Evolutionary conservation across 2,329 filamentous ascomycete species (phyloP), one percentile per base, ranked within the genome.

Genomic region (Cladosporium sphaerospermum): DNA sequence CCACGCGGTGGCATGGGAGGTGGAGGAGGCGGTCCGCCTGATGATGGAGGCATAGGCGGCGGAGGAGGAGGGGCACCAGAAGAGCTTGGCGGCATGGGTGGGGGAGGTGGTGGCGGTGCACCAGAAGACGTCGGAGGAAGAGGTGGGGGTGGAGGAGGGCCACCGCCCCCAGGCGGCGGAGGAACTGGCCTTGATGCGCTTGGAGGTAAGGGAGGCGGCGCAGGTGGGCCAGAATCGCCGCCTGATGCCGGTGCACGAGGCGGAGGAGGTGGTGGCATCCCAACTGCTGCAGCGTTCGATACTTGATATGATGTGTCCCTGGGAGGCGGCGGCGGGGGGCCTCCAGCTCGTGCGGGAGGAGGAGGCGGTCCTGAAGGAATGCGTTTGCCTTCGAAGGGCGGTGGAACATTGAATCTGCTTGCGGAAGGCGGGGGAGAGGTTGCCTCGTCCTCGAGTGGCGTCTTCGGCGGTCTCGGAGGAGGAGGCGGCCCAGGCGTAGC

Each of bases 381-480:
- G 31, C 81, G 74, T 57, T 85, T 82, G 43, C 86, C 85, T 45
- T 79, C 66, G 64, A 95, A 95, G 2, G 88, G 83, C 6, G 91
- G 90, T 52, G 91, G 89, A 5, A 95, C 88, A 33, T 80, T 82
- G 64, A 89, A 90, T 59, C 77, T 85, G 14, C 50, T 34, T 10
- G 55, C 36, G 18, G 59, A 54, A 23, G 57, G 53, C 14, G 50
- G 56, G 14, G 52, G 56, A 13, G 48, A 51, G 18, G 33, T 4
- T 19, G 23, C 16, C 13, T 81, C 74, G 23, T 90, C 86, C 39
- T 89, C 85, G 48, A 89, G 73, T 1, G 75, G 75, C 42, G 72
- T 73, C 62, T 78, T 78, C 1, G 75, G 70, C 14, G 76, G 75
- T 50, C 75, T 66, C 13, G 76, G 71, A 23, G 73, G 73, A 28